phyloP scores from a whole-genome alignment of 805 yeast species.

The Komagataella ulmi region DNA sequence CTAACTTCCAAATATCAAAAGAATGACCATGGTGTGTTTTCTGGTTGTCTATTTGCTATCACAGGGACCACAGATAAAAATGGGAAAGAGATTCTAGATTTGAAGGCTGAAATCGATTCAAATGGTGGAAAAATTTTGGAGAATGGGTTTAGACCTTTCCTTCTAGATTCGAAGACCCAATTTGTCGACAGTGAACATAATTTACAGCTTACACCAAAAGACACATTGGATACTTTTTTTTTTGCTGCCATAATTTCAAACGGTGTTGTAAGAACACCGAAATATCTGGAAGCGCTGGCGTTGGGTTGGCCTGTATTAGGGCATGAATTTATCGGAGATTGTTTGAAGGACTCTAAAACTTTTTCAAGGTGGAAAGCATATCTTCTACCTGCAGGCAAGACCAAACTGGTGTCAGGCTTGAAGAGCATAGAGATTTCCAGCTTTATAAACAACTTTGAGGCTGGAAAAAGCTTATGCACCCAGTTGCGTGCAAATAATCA shows the following conservation, averaged over 20 bases:
- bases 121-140: slow-evolving; percentile 21
- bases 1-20: background rate
- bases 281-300: slow-evolving; percentile 65
- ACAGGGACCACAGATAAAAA: slow-evolving; percentile 1
- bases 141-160: slow-evolving; percentile 19
- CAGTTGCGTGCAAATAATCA: slow-evolving; percentile 2
- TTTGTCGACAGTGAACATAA: slow-evolving; percentile 5
- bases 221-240: slow-evolving; percentile 11
- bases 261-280: slow-evolving; percentile 49
- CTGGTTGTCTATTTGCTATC: slow-evolving; percentile 1
- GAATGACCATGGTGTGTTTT: background rate
- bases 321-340: slow-evolving; percentile 38
- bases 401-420: slow-evolving; percentile 25
- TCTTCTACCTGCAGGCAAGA: slow-evolving; percentile 62
- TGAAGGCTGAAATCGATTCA: background rate
- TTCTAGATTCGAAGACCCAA: slow-evolving; percentile 4
- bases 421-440: slow-evolving; percentile 35
- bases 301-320: slow-evolving; percentile 81
- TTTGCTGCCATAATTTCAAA: slow-evolving; percentile 61
- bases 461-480: slow-evolving; percentile 13
- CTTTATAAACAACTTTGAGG: slow-evolving; percentile 23
- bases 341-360: slow-evolving; percentile 18
- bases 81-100: background rate
- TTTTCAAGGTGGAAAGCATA: slow-evolving; percentile 34
- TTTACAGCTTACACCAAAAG: background rate